Percentiles rank a stretch among this genome's conserved stretches.
These are phyloP conservation scores for Calophaca sinica DNA, from an alignment of 306 rosid genomes.

Conservation along the genomic window DNA sequence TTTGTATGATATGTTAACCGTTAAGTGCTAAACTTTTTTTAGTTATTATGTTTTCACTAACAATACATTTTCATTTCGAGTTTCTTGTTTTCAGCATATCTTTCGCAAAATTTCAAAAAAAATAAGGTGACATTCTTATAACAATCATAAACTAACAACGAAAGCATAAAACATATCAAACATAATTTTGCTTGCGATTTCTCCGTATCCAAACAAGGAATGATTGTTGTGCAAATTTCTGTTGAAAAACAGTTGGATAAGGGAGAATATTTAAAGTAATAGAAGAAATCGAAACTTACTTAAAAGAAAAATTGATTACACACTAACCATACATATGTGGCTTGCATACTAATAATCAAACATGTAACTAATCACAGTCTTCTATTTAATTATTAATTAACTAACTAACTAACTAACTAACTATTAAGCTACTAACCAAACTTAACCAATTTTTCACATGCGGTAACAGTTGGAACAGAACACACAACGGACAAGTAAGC, in stretches of 20 bases:
- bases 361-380: no score
- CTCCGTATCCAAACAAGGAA: constrained; percentile 42
- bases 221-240: background rate
- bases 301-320: background rate
- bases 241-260: background rate
- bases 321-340: constrained; percentile 10
- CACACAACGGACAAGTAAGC: background rate
- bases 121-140: background rate
- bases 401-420: constrained; percentile 32
- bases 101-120: background rate
- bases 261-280: background rate
- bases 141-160: background rate
- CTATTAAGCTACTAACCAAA: constrained; percentile 7
- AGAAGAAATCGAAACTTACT: constrained; percentile 5
- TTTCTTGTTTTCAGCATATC: background rate
- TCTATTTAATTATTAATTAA: no score
- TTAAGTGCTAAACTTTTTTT: background rate
- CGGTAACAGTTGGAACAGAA: background rate
- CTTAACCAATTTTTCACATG: constrained; percentile 6
- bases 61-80: no score
- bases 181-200: constrained; percentile 1
- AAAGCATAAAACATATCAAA: constrained; percentile 10
- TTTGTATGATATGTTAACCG: constrained; percentile 4
- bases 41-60: background rate
- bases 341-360: constrained; percentile 4